Percentiles rank a stretch among this genome's conserved stretches.
These are phyloP conservation scores for Phytophthora hybrid DNA, from an alignment of 352 stramenopile species.

Conservation along the genomic window DNA sequence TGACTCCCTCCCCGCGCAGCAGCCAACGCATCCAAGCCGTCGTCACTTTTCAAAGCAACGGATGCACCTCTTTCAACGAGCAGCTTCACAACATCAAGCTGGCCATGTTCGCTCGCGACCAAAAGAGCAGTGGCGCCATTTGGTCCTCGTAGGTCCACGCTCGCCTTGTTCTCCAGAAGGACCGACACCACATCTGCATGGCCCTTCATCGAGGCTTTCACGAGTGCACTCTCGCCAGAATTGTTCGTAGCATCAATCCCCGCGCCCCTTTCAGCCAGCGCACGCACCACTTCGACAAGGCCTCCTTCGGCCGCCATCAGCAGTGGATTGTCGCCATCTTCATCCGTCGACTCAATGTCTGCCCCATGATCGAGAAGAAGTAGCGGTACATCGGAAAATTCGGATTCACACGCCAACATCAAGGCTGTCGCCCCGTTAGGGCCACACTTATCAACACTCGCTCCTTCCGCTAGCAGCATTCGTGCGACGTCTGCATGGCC, in stretches of 20 bases:
- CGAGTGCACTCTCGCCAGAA: conserved; percentile 6
- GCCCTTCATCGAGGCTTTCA: conserved; percentile 1
- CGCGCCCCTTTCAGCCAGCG: not conserved
- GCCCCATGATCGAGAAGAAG: not conserved
- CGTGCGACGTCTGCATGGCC: not conserved
- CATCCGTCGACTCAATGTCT: not conserved
- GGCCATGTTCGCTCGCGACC: not conserved
- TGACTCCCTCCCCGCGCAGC: not conserved
- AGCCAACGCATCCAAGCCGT: not conserved
- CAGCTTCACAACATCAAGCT: conserved; percentile 1
- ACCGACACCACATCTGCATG: conserved; percentile 2
- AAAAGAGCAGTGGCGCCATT: conserved; percentile 7
- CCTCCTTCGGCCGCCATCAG: not conserved
- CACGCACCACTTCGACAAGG: not conserved
- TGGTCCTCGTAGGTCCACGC: not conserved
- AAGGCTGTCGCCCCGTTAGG: conserved; percentile 9
- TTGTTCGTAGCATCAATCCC: not conserved
- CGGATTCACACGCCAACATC: not conserved
- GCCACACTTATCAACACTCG: not conserved
- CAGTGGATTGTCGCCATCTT: not conserved
- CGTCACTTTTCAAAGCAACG: not conserved
- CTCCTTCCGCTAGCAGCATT: conserved; percentile 1
- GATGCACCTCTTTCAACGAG: conserved; percentile 5
- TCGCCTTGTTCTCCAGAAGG: conserved; percentile 10
- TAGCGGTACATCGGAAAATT: not conserved